A percentile compares a stretch with the other conserved stretches of the same genome.
These are phyloP conservation scores for Paspalum vaginatum DNA, from an alignment of 176 grass and related monocot species.

Conservation along the genomic window DNA sequence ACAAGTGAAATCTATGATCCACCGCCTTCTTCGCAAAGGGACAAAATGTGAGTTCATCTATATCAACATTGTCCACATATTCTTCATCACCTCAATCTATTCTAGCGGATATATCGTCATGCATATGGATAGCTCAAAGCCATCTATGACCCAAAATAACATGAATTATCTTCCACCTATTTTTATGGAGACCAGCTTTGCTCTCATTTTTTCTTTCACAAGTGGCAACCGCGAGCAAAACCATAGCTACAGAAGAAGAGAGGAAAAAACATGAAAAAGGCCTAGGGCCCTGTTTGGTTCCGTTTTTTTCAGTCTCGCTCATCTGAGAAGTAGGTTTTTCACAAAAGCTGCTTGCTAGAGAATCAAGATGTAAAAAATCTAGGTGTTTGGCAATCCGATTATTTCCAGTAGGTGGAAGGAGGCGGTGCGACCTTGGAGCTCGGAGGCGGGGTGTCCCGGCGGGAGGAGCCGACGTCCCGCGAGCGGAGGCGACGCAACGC, in stretches of 20 bases:
- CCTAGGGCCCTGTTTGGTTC: too few species aligned
- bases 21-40: background rate
- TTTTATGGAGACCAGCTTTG: background rate
- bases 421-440: too few species aligned
- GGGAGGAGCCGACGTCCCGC: too few species aligned
- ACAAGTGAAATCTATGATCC: rapidly evolving
- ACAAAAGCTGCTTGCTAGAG: too few species aligned
- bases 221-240: background rate
- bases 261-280: background rate
- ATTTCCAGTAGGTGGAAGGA: too few species aligned
- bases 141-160: background rate
- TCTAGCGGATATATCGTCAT: background rate
- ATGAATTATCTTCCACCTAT: background rate
- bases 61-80: background rate
- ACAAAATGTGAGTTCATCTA: background rate
- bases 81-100: background rate
- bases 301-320: too few species aligned
- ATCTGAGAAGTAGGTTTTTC: too few species aligned
- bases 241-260: background rate
- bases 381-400: too few species aligned
- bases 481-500: too few species aligned
- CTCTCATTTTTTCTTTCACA: background rate
- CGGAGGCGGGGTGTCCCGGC: too few species aligned
- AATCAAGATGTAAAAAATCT: too few species aligned
- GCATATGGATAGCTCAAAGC: too few species aligned